phyloP scores from a whole-genome alignment of 441 rosid genomes.

The Populus trichocarpa region DNA sequence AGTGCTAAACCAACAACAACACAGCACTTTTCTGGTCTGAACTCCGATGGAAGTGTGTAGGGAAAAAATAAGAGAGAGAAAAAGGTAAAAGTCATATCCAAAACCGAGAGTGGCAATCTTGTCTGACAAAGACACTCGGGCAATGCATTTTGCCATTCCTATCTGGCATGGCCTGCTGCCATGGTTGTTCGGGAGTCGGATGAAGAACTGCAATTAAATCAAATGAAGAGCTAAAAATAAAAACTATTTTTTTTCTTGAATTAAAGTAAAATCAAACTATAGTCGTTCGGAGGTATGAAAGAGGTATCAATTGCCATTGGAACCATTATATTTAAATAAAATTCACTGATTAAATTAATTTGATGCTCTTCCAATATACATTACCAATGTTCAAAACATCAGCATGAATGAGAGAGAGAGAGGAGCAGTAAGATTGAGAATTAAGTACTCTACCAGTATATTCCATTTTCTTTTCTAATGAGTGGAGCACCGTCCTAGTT shows the following conservation, averaged over 20 bases:
- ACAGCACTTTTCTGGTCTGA: conserved; percentile 12
- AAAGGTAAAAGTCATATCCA: conserved; percentile 10
- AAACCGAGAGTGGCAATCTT: conserved; percentile 17
- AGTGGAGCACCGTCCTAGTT: neutral
- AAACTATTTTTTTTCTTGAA: no score
- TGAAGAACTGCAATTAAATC: no score
- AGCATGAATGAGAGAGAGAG: no score
- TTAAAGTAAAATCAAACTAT: no score
- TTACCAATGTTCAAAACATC: no score
- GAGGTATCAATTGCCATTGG: no score
- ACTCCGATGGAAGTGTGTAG: conserved; percentile 31
- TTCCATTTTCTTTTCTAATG: neutral
- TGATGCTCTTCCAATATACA: no score
- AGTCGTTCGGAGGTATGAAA: no score
- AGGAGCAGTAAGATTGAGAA: neutral
- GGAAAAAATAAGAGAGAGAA: neutral
- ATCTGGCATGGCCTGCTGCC: neutral
- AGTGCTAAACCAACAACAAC: conserved; percentile 5
- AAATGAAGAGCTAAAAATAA: no score
- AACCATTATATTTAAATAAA: no score
- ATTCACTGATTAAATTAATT: no score
- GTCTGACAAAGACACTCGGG: conserved; percentile 20
- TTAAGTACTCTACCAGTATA: no score
- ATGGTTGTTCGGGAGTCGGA: neutral
- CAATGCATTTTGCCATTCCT: conserved; percentile 11